Conservation (phyloP, 78 protist species). For the Dictyostelium purpureum region DNA sequence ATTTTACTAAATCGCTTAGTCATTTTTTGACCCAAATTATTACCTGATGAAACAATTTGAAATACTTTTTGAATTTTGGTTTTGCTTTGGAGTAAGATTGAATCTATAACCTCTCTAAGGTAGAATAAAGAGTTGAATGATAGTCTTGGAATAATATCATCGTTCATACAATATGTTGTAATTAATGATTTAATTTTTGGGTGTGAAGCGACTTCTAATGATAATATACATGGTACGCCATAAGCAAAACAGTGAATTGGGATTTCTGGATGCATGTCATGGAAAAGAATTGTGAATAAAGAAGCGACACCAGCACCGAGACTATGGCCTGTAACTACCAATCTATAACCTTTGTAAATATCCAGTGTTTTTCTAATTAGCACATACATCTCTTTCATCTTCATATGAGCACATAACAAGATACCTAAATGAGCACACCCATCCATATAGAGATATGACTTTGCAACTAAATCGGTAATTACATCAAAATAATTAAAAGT, state of each 20-base stretch:
- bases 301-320: slow-evolving; percentile 79
- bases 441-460: slow-evolving; percentile 11
- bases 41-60: slow-evolving; percentile 59
- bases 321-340: slow-evolving; percentile 71
- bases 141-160: slow-evolving; percentile 71
- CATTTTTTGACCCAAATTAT: slow-evolving; percentile 7
- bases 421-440: slow-evolving; percentile 67
- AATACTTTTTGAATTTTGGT: slow-evolving; percentile 61
- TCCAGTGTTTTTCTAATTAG: neutral
- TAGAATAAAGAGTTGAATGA: slow-evolving; percentile 54
- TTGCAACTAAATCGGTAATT: slow-evolving; percentile 73
- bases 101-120: slow-evolving; percentile 48
- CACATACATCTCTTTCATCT: slow-evolving; percentile 5
- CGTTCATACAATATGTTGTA: slow-evolving; percentile 54
- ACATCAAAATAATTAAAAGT: slow-evolving; percentile 78
- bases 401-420: slow-evolving; percentile 55
- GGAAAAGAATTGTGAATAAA: slow-evolving; percentile 63
- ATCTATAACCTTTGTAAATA: slow-evolving; percentile 10
- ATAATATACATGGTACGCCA: slow-evolving; percentile 66
- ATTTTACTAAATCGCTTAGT: slow-evolving; percentile 53
- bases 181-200: slow-evolving; percentile 14
- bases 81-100: slow-evolving; percentile 32
- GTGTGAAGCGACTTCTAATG: slow-evolving; percentile 27
- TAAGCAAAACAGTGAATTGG: slow-evolving; percentile 70
- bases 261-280: slow-evolving; percentile 64